Evolutionary conservation across 768 basidiomycete species (phyloP).

Genomic region (Calocera cornea): DNA sequence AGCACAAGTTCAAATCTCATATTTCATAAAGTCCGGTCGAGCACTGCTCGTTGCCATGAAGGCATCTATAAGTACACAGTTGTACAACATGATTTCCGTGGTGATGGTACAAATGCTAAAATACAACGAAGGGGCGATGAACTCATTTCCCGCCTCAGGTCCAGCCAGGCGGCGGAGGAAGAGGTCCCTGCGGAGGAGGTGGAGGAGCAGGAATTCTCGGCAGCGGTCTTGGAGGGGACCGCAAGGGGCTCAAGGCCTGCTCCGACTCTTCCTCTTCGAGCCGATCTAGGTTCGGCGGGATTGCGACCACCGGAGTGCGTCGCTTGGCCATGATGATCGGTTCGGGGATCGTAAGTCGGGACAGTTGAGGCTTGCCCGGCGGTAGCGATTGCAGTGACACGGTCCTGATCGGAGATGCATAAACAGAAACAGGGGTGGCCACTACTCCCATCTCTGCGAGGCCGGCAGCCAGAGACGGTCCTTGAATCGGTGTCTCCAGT

Average conservation of each 20-base stretch:
- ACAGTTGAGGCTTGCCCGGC: neutral
- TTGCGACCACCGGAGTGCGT: neutral
- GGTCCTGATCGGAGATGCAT: neutral
- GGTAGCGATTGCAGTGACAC: neutral
- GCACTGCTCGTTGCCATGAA: neutral
- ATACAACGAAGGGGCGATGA: neutral
- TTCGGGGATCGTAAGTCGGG: neutral
- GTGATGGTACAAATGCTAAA: neutral
- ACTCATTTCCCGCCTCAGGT: neutral
- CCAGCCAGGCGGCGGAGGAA: neutral
- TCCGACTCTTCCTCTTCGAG: constrained; percentile 1
- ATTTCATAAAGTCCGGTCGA: neutral
- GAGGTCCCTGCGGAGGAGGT: neutral
- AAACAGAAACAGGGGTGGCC: neutral
- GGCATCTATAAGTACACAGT: neutral
- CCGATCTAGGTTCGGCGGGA: neutral
- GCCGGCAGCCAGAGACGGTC: neutral
- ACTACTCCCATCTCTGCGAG: neutral
- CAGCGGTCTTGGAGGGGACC: neutral
- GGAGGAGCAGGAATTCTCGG: neutral
- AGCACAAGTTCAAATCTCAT: neutral
- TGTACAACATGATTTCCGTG: neutral
- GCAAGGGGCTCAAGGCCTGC: neutral
- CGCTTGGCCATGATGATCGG: neutral
- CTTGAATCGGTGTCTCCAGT: neutral